These are phyloP conservation scores for Botrytis medusae DNA, from an alignment of 2,329 filamentous ascomycete genomes.

Conservation along the genomic window DNA sequence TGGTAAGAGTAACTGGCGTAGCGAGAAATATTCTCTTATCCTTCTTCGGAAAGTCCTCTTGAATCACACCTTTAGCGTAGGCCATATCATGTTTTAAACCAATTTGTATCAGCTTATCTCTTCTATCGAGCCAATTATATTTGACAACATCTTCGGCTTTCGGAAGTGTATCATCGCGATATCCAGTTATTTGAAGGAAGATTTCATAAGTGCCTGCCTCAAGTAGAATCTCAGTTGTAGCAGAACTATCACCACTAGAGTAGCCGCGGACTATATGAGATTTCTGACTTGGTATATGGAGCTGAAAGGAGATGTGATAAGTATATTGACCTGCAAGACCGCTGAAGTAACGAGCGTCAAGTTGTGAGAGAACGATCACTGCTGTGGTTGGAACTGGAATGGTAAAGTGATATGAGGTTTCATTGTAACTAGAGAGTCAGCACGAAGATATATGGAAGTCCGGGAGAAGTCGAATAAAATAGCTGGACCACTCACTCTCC, in stretches of 20 bases:
- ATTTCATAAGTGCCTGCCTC: constrained; percentile 57
- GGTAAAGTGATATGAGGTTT: constrained; percentile 57
- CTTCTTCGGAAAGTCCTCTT: background rate
- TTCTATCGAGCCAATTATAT: constrained; percentile 49
- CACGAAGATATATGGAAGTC: background rate
- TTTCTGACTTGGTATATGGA: constrained; percentile 51
- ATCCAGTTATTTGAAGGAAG: constrained; percentile 52
- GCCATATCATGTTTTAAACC: constrained; percentile 58
- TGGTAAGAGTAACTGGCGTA: background rate
- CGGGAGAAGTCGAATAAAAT: no score
- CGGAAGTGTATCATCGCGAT: constrained; percentile 44
- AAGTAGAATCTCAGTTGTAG: constrained; percentile 56
- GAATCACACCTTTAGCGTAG: constrained; percentile 52
- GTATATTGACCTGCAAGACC: constrained; percentile 58
- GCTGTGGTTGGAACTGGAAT: constrained; percentile 54
- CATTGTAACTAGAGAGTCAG: constrained; percentile 48
- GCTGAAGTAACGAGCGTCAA: constrained; percentile 60
- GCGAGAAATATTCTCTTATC: background rate
- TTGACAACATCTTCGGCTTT: constrained; percentile 50
- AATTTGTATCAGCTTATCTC: constrained; percentile 55
- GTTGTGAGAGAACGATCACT: constrained; percentile 54
- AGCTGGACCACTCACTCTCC: constrained; percentile 34
- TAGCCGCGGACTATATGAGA: constrained; percentile 53
- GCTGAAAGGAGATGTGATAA: constrained; percentile 46
- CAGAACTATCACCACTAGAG: constrained; percentile 52